Conservation (phyloP, 176 grass and related monocot species). For the Hsuehochloa calcarea region DNA sequence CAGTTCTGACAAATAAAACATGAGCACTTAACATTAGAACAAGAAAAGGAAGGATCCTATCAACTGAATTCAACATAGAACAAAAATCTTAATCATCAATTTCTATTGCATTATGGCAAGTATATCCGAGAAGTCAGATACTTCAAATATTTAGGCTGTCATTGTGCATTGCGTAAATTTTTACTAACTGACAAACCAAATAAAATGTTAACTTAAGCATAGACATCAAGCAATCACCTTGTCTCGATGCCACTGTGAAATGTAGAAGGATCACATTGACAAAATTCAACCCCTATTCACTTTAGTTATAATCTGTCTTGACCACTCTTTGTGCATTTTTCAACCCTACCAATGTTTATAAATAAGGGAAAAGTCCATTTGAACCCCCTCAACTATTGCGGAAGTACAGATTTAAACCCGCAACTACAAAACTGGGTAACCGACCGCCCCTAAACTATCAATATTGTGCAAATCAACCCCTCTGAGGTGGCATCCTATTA, state of each 20-base stretch:
- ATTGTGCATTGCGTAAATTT: conserved; percentile 3
- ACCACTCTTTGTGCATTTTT: neutral
- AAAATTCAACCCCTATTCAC: neutral
- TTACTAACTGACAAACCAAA: neutral
- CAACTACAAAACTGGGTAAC: too few relatives aligned
- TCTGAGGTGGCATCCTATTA: too few relatives aligned
- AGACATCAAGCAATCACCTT: neutral
- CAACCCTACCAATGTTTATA: neutral
- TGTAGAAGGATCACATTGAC: neutral
- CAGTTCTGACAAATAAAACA: conserved; percentile 49
- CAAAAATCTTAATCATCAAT: neutral
- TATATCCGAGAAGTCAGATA: neutral
- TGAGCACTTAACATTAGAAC: neutral
- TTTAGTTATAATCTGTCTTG: neutral
- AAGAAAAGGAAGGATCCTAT: neutral
- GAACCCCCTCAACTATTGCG: too few relatives aligned
- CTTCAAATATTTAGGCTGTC: conserved; percentile 4
- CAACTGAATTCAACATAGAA: neutral
- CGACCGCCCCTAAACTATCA: too few relatives aligned
- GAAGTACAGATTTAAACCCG: too few relatives aligned
- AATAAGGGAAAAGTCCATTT: too few relatives aligned
- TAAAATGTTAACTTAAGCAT: neutral
- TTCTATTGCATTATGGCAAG: neutral
- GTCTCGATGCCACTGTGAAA: neutral
- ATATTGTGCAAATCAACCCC: too few relatives aligned